Evolutionary conservation across 495 filamentous ascomycete genomes (phyloP).

Genomic region (Antarctomyces pellizariae): DNA sequence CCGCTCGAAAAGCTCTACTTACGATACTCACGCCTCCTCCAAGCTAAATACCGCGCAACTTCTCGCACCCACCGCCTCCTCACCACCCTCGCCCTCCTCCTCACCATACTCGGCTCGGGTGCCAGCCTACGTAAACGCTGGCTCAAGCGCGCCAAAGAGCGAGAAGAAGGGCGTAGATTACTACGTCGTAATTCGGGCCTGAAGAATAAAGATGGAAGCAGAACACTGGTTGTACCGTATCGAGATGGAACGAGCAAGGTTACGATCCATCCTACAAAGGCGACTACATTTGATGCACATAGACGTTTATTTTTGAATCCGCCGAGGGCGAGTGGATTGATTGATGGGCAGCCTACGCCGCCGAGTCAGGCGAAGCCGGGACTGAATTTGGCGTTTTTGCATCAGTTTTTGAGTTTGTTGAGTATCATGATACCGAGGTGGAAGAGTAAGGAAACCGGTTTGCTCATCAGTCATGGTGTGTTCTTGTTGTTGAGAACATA

Average conservation of each 20-base stretch:
- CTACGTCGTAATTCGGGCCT: constrained; percentile 82
- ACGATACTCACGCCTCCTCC: constrained; percentile 39
- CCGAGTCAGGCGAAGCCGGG: constrained; percentile 81
- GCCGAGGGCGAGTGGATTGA: constrained; percentile 48
- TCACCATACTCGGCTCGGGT: constrained; percentile 51
- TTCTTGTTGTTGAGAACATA: constrained; percentile 87
- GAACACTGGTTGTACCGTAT: constrained; percentile 89
- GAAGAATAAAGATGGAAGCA: constrained; percentile 75
- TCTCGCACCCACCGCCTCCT: constrained; percentile 47
- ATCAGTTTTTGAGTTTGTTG: constrained; percentile 84
- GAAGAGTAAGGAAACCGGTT: constrained; percentile 80
- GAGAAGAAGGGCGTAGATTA: constrained; percentile 52
- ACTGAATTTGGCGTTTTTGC: constrained; percentile 89
- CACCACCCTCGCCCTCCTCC: constrained; percentile 44
- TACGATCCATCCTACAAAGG: constrained; percentile 77
- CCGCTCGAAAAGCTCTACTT: constrained; percentile 42
- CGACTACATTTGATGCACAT: constrained; percentile 88
- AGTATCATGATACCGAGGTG: constrained; percentile 95
- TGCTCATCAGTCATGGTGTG: constrained; percentile 66
- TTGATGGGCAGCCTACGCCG: constrained; percentile 43
- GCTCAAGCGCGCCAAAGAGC: constrained; percentile 43
- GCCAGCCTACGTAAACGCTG: constrained; percentile 59
- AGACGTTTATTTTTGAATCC: constrained; percentile 82
- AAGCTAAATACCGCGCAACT: constrained; percentile 31
- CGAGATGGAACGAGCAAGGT: constrained; percentile 72